Evolutionary conservation across 179 eudicot genomes (phyloP), one percentile per base, ranked within the genome.

Genomic region (Drosera spatulata): DNA sequence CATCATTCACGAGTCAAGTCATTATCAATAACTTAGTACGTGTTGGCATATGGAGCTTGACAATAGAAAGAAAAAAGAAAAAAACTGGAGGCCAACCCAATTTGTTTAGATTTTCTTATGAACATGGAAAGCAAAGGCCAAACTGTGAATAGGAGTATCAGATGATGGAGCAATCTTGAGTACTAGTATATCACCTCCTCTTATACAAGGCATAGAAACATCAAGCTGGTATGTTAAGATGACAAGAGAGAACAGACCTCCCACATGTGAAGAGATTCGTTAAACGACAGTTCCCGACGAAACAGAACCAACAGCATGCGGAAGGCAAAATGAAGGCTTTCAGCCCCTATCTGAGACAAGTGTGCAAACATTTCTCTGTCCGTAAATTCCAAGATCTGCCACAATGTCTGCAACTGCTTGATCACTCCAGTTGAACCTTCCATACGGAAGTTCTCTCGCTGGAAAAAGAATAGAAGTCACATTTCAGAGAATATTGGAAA

Each of bases 251-350:
- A 69, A 82, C 96, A 75, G 82, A 93, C 99, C 99, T 93, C 99
- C 99, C 99, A 93, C 99, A 93, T 89, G 76, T 84, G 75, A 72
- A 93, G 97, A 61, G 90, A 85, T 75, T 93, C 99, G 60, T 70
- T 75, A 76, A 93, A 93, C 55, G 99, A 84, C 57, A 93, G 75
- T 75, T 93, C 99, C 62, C 99, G 80, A 38, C 99, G 95, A 68
- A 93, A 93, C 60, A 93, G 96, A 53, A 93, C 99, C 58, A 89
- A 76, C 63, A 93, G 84, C 99, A 93, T 93, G 55, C 97, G 81
- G 74, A 93, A 93, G 50, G 99, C 97, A 77, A 93, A 93, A 75
- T 93, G 99, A 76, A 93, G 95, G 80, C 95, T 89, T 75, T 93
- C 96, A 64, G 99, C 99, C 64, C 99, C 99, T 74, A 93, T 80